Conservation (phyloP, 306 rosid species). For the Sesbania bispinosa region DNA sequence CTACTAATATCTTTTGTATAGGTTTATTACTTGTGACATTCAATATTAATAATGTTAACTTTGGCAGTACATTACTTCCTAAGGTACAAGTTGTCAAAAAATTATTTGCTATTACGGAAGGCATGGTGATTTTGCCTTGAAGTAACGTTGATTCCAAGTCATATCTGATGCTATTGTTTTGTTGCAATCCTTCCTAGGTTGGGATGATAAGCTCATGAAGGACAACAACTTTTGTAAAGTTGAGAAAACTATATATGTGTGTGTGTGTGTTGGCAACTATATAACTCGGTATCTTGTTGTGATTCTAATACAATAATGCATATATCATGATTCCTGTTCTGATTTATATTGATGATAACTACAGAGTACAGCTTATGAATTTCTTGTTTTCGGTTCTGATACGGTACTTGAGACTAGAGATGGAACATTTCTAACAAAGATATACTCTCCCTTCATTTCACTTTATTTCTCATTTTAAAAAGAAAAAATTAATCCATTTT, state of each 20-base stretch:
- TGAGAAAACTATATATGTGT: neutral
- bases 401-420: neutral
- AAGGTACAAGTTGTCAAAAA: neutral
- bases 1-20: neutral
- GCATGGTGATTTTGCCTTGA: neutral
- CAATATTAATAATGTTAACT: neutral
- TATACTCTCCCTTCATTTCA: too few relatives aligned
- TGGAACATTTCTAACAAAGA: neutral
- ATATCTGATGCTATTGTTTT: slow-evolving; percentile 20
- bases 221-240: neutral
- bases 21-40: neutral
- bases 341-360: neutral
- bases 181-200: neutral
- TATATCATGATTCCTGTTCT: slow-evolving; percentile 18
- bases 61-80: neutral
- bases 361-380: neutral
- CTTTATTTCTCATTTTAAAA: too few relatives aligned
- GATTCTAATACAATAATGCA: neutral
- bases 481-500: too few relatives aligned
- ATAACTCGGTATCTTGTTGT: neutral
- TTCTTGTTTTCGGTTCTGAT: neutral
- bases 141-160: slow-evolving; percentile 29
- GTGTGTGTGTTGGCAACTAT: neutral
- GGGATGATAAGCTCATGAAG: neutral
- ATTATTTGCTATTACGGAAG: neutral